These are phyloP conservation scores for Phytophthora chlamydospora DNA, from an alignment of 352 stramenopile species.

Conservation along the genomic window DNA sequence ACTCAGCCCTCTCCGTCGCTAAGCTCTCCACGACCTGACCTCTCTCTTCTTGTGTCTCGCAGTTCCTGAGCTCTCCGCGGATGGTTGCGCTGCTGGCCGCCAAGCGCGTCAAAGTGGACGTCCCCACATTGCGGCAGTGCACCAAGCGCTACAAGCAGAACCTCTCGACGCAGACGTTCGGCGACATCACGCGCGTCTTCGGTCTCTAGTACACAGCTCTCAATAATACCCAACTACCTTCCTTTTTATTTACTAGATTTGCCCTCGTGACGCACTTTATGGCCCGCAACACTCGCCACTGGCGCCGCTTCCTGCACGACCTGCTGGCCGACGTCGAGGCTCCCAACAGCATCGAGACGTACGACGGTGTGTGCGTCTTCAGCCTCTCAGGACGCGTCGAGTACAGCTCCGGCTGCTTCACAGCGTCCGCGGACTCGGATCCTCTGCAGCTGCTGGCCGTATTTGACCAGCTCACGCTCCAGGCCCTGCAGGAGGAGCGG, in stretches of 20 bases:
- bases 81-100: constrained; percentile 53
- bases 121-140: constrained; percentile 51
- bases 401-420: constrained; percentile 59
- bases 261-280: constrained; percentile 13
- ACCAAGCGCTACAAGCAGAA: constrained; percentile 75
- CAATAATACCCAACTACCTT: too few species aligned
- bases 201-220: constrained; percentile 45
- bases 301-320: constrained; percentile 47
- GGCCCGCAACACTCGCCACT: constrained; percentile 53
- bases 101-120: constrained; percentile 52
- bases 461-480: constrained; percentile 54
- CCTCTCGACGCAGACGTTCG: constrained; percentile 43
- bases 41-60: constrained; percentile 1
- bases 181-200: constrained; percentile 54
- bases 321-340: constrained; percentile 23
- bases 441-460: constrained; percentile 33
- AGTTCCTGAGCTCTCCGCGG: constrained; percentile 75
- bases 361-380: constrained; percentile 60
- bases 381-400: constrained; percentile 40
- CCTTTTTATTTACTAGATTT: constrained; percentile 25
- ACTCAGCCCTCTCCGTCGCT: not conserved
- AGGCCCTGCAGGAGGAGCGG: constrained; percentile 37
- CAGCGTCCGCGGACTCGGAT: constrained; percentile 11
- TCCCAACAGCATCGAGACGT: constrained; percentile 17
- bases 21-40: not conserved